Conservation (phyloP, 1,139 yeast species). For the Geotrichum histeridarum region DNA sequence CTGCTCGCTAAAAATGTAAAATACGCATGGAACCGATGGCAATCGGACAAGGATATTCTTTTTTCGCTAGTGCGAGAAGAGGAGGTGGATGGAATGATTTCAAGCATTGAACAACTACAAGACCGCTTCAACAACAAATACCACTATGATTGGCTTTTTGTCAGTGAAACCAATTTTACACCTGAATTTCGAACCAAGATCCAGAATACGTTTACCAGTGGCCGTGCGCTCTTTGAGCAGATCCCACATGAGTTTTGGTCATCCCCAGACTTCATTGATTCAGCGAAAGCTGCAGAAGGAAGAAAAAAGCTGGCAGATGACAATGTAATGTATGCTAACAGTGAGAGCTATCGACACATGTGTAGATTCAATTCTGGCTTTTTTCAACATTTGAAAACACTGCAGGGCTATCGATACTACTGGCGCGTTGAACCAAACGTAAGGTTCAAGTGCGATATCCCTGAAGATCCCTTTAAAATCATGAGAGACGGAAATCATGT, state of each 20-base stretch:
- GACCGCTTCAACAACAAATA: slow-evolving; percentile 63
- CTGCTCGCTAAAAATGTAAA: too few species aligned
- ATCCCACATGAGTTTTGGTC: slow-evolving; percentile 68
- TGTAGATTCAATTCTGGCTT: slow-evolving; percentile 69
- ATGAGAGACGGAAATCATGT: slow-evolving; percentile 55
- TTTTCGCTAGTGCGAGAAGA: slow-evolving; percentile 65
- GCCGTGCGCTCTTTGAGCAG: slow-evolving; percentile 55
- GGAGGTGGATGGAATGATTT: slow-evolving; percentile 55
- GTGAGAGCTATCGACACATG: slow-evolving; percentile 67
- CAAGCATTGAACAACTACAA: slow-evolving; percentile 57
- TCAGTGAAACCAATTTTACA: slow-evolving; percentile 59
- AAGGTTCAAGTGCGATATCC: slow-evolving; percentile 56
- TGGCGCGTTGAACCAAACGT: slow-evolving; percentile 74
- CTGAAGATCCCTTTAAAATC: slow-evolving; percentile 58
- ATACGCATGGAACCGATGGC: too few species aligned
- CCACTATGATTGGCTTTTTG: slow-evolving; percentile 77
- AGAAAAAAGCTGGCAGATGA: slow-evolving; percentile 47
- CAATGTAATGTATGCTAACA: slow-evolving; percentile 56
- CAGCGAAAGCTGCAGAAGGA: slow-evolving; percentile 47
- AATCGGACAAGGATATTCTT: slow-evolving; percentile 55
- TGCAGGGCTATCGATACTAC: slow-evolving; percentile 57
- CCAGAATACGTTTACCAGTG: slow-evolving; percentile 40
- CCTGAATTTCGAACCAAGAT: slow-evolving; percentile 52
- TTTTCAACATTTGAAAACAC: slow-evolving; percentile 52
- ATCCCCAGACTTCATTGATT: slow-evolving; percentile 67